Evolutionary conservation across 2,329 filamentous ascomycete species (phyloP).

Genomic region (Cladophialophora immunda): DNA sequence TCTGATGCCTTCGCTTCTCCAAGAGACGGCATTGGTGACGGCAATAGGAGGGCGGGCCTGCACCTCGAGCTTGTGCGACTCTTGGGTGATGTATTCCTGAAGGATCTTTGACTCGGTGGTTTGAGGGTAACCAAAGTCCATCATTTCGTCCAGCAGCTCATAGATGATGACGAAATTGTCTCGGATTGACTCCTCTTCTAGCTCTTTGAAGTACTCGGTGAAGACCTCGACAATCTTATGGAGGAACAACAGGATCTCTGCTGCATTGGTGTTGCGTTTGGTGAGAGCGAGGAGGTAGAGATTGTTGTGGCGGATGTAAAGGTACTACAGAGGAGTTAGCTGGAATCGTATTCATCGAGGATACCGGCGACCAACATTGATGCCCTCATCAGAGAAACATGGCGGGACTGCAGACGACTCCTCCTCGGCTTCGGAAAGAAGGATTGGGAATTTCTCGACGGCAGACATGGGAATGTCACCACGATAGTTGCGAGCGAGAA

Average conservation of each 20-base stretch:
- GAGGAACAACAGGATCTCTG: conserved; percentile 96
- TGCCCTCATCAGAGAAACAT: conserved; percentile 97
- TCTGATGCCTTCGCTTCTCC: conserved; percentile 96
- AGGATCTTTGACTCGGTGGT: conserved; percentile 98
- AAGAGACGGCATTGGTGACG: conserved; percentile 97
- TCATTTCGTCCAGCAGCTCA: conserved; percentile 98
- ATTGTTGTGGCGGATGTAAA: conserved; percentile 99
- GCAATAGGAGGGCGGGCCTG: conserved; percentile 96
- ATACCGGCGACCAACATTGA: conserved; percentile 74
- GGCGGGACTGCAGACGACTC: conserved; percentile 96
- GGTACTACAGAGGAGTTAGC: conserved; percentile 69
- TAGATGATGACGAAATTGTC: conserved; percentile 99
- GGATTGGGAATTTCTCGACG: conserved; percentile 95
- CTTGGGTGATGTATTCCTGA: conserved; percentile 99
- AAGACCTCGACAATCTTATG: conserved; percentile 99
- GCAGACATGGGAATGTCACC: conserved; percentile 99
- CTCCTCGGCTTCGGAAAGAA: conserved; percentile 98
- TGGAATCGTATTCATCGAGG: conserved; percentile 1
- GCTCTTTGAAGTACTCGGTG: conserved; percentile 98
- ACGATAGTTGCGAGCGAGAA: conserved; percentile 96
- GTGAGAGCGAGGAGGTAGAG: conserved; percentile 97
- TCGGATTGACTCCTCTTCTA: conserved; percentile 97
- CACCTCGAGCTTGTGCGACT: conserved; percentile 97
- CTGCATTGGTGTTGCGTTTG: conserved; percentile 98
- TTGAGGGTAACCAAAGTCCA: conserved; percentile 99